phyloP scores from a whole-genome alignment of 1,284 basidiomycete genomes.

The Ceratobasidium sp. region DNA sequence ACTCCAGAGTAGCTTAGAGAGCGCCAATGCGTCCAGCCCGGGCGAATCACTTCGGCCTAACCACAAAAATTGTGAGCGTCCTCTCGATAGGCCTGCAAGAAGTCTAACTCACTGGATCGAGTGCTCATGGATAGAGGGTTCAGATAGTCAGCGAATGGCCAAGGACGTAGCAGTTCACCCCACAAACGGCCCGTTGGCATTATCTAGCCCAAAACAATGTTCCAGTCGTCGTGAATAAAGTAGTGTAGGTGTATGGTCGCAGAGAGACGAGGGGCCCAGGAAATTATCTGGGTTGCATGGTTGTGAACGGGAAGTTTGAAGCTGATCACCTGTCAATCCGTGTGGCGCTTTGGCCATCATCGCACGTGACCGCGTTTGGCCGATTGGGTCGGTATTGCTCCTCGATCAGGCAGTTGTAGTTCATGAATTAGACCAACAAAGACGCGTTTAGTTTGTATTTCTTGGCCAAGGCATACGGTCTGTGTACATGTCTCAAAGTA shows the following conservation, averaged over 20 bases:
- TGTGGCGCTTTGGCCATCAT: slow-evolving; percentile 4
- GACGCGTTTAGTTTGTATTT: neutral
- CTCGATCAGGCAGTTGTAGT: neutral
- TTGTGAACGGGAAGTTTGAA: slow-evolving; percentile 6
- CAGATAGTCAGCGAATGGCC: slow-evolving; percentile 19
- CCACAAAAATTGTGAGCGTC: neutral
- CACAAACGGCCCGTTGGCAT: neutral
- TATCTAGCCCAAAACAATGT: neutral
- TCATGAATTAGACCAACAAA: too few species aligned
- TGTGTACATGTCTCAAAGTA: neutral
- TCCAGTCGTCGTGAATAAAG: neutral
- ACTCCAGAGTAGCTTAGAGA: slow-evolving; percentile 32
- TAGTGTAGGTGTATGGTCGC: slow-evolving; percentile 7
- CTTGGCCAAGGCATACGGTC: neutral
- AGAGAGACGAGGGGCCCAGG: neutral
- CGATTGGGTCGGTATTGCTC: neutral
- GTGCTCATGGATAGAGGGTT: slow-evolving; percentile 34
- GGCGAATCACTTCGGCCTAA: slow-evolving; percentile 31
- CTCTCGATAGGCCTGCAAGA: neutral
- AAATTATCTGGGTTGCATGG: slow-evolving; percentile 13
- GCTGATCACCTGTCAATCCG: slow-evolving; percentile 12
- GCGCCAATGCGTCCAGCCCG: slow-evolving; percentile 22
- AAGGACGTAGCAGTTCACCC: slow-evolving; percentile 18
- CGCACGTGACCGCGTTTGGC: slow-evolving; percentile 12
- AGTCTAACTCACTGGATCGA: slow-evolving; percentile 18